Base-by-base conservation (phyloP, 1,284 basidiomycete species). In the Ustilago cynodontis region DNA sequence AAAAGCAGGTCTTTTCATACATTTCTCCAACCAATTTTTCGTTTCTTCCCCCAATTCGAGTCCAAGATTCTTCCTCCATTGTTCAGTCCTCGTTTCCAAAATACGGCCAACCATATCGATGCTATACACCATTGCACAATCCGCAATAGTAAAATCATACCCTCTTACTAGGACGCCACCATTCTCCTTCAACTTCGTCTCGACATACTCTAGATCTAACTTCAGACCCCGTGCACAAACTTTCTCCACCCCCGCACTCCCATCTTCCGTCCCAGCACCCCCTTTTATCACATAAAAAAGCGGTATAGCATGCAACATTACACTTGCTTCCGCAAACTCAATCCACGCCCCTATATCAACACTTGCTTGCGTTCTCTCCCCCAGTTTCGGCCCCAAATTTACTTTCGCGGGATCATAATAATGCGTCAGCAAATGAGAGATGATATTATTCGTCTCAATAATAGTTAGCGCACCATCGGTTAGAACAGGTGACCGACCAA, bases 121-220 rank as follows among this genome's bases (percentile, higher is more conserved):
- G 31, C 73, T 68, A 59, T 68, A 67, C 45, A 65, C 22, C 68
- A 71, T 71, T 1, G 73, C 68, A 50, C 73, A 76, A n/a, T 76
- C 68, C 2, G 72, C 72, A 9, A 59, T 63, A 6, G 73, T 67
- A 22, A 67, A 71, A 1, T 56, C 60, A 20, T 47, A 58, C 3
- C 69, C 69, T 13, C 51, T 59, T 13, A 76, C 63, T 50, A 76
- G 33, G 29, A 33, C 31, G 0, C 73, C 73, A 1, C 35, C 18
- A 47, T 76, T 68, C 59, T 51, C 49, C 22, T n/a, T 18, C 6
- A 76, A 35, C n/a, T 22, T 49, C 4, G 43, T 37, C 57, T 76
- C 73, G 5, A 76, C 33, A 53, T 71, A 71, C 16, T 22, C 59
- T 22, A 76, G 39, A 57, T 76, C 73, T 3, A 58, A 59, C 33